A percentile compares a stretch with the other conserved stretches of the same genome.
Conservation (phyloP, 139 green algal genomes). For the Limnomonas spitsbergensis region DNA sequence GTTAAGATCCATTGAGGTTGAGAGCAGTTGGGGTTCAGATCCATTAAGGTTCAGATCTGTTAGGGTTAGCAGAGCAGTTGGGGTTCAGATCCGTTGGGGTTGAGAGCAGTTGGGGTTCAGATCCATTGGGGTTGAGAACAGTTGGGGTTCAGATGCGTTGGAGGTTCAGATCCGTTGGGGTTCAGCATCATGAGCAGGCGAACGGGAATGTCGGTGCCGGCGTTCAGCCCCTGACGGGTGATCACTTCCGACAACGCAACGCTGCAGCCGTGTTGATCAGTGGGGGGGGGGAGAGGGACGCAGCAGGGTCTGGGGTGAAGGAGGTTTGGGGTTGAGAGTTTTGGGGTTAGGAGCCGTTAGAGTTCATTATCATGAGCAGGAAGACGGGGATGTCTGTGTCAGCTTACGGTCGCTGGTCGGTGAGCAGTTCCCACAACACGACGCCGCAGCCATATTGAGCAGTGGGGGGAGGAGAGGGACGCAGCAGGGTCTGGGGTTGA, state of each 20-base stretch:
- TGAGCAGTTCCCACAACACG: conserved; percentile 55
- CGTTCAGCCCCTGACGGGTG: conserved; percentile 42
- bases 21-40: too few species aligned
- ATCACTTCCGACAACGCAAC: conserved; percentile 58
- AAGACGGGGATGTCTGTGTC: conserved; percentile 48
- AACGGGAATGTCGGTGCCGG: conserved; percentile 42
- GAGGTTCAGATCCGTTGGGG: too few species aligned
- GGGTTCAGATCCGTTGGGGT: too few species aligned
- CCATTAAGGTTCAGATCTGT: too few species aligned
- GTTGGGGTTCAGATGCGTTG: too few species aligned
- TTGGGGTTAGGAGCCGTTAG: too few species aligned
- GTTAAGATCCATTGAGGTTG: too few species aligned
- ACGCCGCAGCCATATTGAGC: conserved; percentile 48
- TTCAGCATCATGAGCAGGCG: conserved; percentile 53
- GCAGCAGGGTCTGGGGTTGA: background rate
- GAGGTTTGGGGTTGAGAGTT: too few species aligned
- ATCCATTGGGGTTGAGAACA: too few species aligned
- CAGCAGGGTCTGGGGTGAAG: background rate
- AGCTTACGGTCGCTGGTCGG: conserved; percentile 42
- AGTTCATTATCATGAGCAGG: conserved; percentile 51
- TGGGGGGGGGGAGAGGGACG: background rate
- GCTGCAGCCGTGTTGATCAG: conserved; percentile 39
- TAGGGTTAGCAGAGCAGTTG: too few species aligned
- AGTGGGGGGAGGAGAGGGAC: too few species aligned
- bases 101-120: too few species aligned